Evolutionary conservation across 2,329 filamentous ascomycete species (phyloP), one percentile per base, ranked within the genome.

Genomic region (Colletotrichum sp.): DNA sequence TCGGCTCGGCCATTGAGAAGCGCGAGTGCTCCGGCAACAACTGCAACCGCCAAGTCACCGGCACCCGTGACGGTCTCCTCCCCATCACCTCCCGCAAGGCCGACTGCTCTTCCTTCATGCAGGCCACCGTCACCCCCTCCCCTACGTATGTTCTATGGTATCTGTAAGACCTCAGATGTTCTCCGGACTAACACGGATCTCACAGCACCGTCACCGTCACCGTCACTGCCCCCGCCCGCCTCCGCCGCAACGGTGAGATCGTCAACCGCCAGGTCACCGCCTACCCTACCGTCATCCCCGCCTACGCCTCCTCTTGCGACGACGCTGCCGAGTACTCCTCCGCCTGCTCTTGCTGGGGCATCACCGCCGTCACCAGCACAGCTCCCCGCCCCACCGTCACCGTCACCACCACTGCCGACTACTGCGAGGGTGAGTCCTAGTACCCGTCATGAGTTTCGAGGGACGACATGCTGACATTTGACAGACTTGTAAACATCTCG

Each of bases 1-100:
- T 84, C 65, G 85, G 83, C 71, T 80, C 81, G 79, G 80, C 82
- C 70, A 73, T 86, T 39, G 81, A 85, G 72, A 78, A 80, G 77
- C 85, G 85, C 74, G 78, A 77, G 73, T 87, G 84, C 80, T 77
- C 81, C 76, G 85, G 83, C 79, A 85, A 88, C 83, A 88, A 87
- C 83, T 88, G 86, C 83, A 86, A 86, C 82, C 85, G 86, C 65
- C 84, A 86, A 74, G 84, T 88, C 76, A 87, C 86, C 57, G 86
- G 86, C 74, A 87, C 86, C 71, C 83, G 85, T 28, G 79, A 77
- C 21, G 84, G 85, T 48, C 83, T 87, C 68, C 75, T 78, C 28
- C 79, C 84, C 73, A 71, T 84, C 43, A 80, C 81, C 55, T 80
- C 80, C 39, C 85, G 86, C 79, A 80, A 84, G 78, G 81, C 83